Base-by-base conservation (phyloP, 2,329 filamentous ascomycete genomes). In the Diplodia mutila region DNA sequence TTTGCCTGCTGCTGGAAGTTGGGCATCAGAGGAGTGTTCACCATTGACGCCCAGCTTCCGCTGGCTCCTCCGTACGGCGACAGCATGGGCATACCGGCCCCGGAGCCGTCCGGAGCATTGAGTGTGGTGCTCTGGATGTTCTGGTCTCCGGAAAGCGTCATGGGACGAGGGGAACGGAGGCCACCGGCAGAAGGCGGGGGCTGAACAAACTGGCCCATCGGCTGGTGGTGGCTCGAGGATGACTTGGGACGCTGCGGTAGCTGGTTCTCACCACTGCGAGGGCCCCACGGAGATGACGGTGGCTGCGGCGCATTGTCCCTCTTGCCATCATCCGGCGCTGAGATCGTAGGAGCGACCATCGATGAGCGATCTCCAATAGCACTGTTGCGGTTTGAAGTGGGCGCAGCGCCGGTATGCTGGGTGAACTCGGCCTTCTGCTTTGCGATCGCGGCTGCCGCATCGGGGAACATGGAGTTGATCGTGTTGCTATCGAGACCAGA, bases 381-480 rank as follows among this genome's bases (percentile, higher is more conserved):
- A 79, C 94, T 98, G 82, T 97, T 98, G 69, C 95, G 89, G 83
- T 97, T 97, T 25, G 95, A 97, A 0, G 92, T 88, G 3, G 94
- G 93, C 25, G 90, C 90, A 71, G 94, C 93, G 69, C 94, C 95
- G 4, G 94, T 97, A 78, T 97, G 92, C 79, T 97, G 94, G 21
- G 94, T 96, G 77, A 96, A 98, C 78, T 97, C 96, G 68, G 94
- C 94, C 83, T 97, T 97, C 80, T 99, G 94, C 69, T 95, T 97
- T 29, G 94, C 94, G 78, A 99, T 98, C n/a, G 95, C 95, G 51
- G 94, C 94, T 16, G 95, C 95, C 53, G 95, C 95, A 82, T 99
- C 95, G 7, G 95, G 95, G 79, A 99, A 99, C 95, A 99, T 98
- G 74, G 93, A 93, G 80, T 97, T 97, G 80, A 99, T 97, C 27